Evolutionary conservation across 2,329 filamentous ascomycete genomes (phyloP), one percentile per base, ranked within the genome.

Genomic region (Ophiostoma novo-ulmi): DNA sequence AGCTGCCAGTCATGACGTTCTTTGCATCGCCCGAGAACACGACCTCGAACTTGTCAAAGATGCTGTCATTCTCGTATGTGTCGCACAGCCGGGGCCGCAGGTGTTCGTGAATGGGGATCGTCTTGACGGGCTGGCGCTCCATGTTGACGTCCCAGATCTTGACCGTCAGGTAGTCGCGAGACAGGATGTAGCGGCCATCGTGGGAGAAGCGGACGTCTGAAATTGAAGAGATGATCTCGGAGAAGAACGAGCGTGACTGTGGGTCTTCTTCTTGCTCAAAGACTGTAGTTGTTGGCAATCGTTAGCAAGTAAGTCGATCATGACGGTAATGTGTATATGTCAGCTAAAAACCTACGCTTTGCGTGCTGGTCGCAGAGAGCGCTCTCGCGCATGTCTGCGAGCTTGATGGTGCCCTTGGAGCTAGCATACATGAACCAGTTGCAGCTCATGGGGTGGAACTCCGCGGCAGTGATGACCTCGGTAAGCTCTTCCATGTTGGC

Each of bases 401-500:
- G 85, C 83, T 99, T 99, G 83, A 99, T 98, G 48, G 95, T 98
- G 73, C 95, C 95, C 82, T 99, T 99, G 72, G 94, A 97, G 81
- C 94, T 98, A 76, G 95, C 95, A 80, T 98, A 99, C 94, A 99
- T 99, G 83, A 99, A 98, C 93, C 93, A 97, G 82, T 99, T 98
- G 86, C 95, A 99, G 84, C 94, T 97, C 77, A 90, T 85, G 6
- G 95, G 95, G 78, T 99, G 95, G 78, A 99, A 99, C 78, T 99
- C 95, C 70, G 95, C 95, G 61, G 95, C 95, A 14, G 95, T 99
- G 78, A 99, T 98, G 76, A 99, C 95, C 81, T 99, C 95, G 0
- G 95, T 99, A 74, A 99, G 85, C 83, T 99, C 95, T 81, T 99
- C 95, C 95, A 99, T 99, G 80, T 99, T 99, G 58, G 95, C 95